Percentiles rank a stretch among this genome's conserved stretches.
These are phyloP conservation scores for Allium fistulosum DNA, from an alignment of 106 monocot species.

Conservation along the genomic window DNA sequence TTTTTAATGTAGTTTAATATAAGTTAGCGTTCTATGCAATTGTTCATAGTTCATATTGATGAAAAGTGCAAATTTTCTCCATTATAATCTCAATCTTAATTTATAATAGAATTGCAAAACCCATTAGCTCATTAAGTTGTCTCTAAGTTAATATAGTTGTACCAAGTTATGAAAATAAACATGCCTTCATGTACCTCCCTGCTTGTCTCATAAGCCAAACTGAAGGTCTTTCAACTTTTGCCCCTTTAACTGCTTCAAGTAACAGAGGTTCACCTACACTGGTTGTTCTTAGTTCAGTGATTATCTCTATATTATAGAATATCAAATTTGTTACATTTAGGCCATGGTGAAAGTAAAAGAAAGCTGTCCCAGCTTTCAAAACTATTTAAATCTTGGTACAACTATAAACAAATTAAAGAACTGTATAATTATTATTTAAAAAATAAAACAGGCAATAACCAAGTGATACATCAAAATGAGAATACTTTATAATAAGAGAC, in stretches of 20 bases:
- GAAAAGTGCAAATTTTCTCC: no score
- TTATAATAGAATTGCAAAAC: no score
- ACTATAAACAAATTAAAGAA: neutral
- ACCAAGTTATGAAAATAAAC: constrained; percentile 43
- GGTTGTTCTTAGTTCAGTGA: constrained; percentile 31
- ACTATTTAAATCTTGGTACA: neutral
- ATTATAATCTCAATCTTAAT: no score
- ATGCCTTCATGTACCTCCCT: constrained; percentile 99
- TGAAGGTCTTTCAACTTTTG: constrained; percentile 77
- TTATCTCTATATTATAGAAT: constrained; percentile 32
- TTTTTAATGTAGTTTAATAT: no score
- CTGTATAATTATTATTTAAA: no score
- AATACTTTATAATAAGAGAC: no score
- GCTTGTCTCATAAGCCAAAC: constrained; percentile 99
- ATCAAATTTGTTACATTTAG: neutral
- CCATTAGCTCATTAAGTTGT: no score
- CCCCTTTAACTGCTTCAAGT: constrained; percentile 63
- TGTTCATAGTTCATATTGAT: neutral
- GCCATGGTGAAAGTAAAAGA: neutral
- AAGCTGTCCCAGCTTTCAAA: neutral
- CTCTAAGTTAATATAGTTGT: no score
- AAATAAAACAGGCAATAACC: no score
- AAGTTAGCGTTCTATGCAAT: no score
- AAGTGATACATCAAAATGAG: no score
- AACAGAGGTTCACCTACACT: constrained; percentile 50